These are phyloP conservation scores for Sclerotinia subarctica DNA, from an alignment of 2,329 filamentous ascomycete genomes.

Conservation along the genomic window DNA sequence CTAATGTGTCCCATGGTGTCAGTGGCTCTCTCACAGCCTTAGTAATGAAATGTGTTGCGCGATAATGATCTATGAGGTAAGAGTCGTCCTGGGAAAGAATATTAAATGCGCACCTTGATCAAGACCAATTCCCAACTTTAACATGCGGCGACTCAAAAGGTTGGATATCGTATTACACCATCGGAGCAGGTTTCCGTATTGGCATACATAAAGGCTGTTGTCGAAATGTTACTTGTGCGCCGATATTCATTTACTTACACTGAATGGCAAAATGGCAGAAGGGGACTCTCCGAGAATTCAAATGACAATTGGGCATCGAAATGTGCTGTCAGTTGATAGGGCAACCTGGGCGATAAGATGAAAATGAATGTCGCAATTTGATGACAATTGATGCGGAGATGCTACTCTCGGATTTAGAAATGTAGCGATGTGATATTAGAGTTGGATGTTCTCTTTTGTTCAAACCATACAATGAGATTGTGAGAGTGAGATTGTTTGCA, in stretches of 20 bases:
- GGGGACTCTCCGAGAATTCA: not conserved
- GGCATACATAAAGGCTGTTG: conserved; percentile 12
- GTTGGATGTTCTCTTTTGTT: not conserved
- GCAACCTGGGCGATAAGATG: conserved; percentile 6
- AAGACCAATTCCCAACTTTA: conserved; percentile 21
- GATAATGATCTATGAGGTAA: not conserved
- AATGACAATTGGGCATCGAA: conserved; percentile 6
- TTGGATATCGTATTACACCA: conserved; percentile 14
- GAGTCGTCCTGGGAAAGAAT: not conserved
- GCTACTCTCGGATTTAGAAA: not conserved
- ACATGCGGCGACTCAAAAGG: conserved; percentile 20
- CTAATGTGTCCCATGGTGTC: conserved; percentile 5
- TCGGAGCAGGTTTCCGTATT: conserved; percentile 6
- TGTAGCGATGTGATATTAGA: not conserved
- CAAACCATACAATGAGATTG: conserved; percentile 15
- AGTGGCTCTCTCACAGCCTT: conserved; percentile 8
- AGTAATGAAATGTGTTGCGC: not conserved
- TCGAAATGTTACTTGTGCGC: not conserved
- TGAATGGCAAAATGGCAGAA: not conserved
- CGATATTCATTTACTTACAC: not conserved
- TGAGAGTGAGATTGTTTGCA: not conserved
- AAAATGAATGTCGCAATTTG: not conserved
- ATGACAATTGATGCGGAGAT: not conserved
- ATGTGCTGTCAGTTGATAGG: conserved; percentile 18
- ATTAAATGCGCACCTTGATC: conserved; percentile 19